Percentiles rank a stretch among this genome's conserved stretches.
These are phyloP conservation scores for Mucor circinelloides DNA, from an alignment of 371 early-diverging fungal genomes.

Conservation along the genomic window DNA sequence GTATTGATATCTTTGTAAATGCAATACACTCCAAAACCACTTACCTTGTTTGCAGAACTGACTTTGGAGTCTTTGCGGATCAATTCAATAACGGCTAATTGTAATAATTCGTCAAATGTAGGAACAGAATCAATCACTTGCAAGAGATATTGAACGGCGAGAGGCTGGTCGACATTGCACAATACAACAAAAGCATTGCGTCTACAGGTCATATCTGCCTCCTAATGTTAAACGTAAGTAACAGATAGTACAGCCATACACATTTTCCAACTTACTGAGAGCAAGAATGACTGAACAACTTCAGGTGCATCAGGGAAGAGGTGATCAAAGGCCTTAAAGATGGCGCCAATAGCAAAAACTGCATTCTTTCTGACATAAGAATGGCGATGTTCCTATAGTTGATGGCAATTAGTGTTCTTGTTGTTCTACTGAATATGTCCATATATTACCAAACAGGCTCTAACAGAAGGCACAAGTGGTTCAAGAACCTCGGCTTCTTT, in stretches of 20 bases:
- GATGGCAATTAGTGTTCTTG: neutral
- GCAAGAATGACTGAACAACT: constrained; percentile 78
- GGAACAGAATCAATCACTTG: constrained; percentile 74
- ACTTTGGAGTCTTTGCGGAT: constrained; percentile 90
- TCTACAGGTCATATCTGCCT: constrained; percentile 90
- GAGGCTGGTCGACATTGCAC: constrained; percentile 70
- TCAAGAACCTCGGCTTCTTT: constrained; percentile 93
- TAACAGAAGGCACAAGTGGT: constrained; percentile 89
- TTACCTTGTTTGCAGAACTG: constrained; percentile 80
- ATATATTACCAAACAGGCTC: constrained; percentile 80
- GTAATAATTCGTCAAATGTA: constrained; percentile 88
- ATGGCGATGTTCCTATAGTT: constrained; percentile 85
- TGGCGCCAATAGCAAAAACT: constrained; percentile 88
- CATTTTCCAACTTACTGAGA: constrained; percentile 44
- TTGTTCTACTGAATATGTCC: neutral
- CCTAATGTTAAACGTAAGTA: constrained; percentile 46
- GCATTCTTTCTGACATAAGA: constrained; percentile 98
- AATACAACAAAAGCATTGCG: constrained; percentile 95
- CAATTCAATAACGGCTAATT: constrained; percentile 91
- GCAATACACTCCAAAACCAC: neutral
- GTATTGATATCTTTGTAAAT: neutral
- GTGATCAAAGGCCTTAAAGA: constrained; percentile 85
- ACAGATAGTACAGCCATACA: neutral
- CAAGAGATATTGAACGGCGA: constrained; percentile 86
- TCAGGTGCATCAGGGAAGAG: constrained; percentile 97